These are phyloP conservation scores for Alternaria sp. DNA, from an alignment of 2,329 filamentous ascomycete species.

Conservation along the genomic window DNA sequence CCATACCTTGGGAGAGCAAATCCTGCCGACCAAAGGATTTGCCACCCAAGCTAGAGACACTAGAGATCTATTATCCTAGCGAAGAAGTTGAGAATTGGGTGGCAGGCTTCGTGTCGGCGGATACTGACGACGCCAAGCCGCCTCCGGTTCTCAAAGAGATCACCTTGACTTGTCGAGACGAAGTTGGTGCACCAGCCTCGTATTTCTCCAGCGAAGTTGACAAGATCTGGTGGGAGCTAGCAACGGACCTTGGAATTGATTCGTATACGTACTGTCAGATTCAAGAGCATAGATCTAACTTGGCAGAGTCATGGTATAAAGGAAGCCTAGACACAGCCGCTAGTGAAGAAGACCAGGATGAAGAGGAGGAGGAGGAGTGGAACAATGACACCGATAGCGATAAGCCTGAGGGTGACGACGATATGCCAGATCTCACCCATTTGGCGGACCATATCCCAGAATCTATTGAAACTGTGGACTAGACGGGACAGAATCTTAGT, in stretches of 20 bases:
- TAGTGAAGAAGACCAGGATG: neutral
- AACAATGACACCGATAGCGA: constrained; percentile 5
- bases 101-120: neutral
- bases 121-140: no score
- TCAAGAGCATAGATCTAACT: constrained; percentile 3
- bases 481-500: neutral
- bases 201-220: constrained; percentile 17
- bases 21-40: constrained; percentile 15
- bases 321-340: neutral
- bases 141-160: constrained; percentile 14
- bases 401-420: neutral
- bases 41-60: constrained; percentile 23
- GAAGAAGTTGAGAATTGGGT: constrained; percentile 19
- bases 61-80: constrained; percentile 28
- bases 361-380: neutral
- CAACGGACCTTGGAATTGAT: constrained; percentile 9
- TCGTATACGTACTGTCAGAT: constrained; percentile 20
- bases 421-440: neutral
- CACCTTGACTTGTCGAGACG: constrained; percentile 24
- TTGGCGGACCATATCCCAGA: neutral
- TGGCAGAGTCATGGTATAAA: constrained; percentile 14
- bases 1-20: neutral
- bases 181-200: constrained; percentile 11
- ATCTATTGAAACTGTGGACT: neutral
- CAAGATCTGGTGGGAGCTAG: constrained; percentile 18